Evolutionary conservation across 75 land plant genomes (phyloP).

Genomic region (Cupressus sempervirens): DNA sequence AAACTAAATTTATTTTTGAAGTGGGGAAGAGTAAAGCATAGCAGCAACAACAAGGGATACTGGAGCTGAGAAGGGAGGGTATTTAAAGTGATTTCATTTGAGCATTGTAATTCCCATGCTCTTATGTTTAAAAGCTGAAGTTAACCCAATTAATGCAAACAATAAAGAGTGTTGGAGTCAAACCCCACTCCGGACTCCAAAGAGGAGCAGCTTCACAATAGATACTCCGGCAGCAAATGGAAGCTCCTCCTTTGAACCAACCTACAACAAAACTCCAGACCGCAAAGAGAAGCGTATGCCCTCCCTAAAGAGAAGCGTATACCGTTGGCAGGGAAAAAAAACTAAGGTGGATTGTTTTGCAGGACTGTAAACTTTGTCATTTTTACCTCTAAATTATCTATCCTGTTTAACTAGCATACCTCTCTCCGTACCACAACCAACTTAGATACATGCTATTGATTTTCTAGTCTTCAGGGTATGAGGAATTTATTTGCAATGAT

Average conservation of each 20-base stretch:
- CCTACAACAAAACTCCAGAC: background rate
- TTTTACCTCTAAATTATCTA: background rate
- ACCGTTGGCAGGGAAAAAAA: background rate
- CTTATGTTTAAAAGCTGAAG: background rate
- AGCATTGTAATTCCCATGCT: background rate
- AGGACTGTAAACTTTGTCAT: background rate
- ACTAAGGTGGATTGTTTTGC: background rate
- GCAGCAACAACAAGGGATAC: too few species aligned
- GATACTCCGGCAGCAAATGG: background rate
- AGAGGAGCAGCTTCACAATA: background rate
- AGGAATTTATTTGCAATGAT: background rate
- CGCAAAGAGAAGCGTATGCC: background rate
- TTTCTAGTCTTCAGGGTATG: background rate
- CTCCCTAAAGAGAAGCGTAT: background rate
- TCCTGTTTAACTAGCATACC: background rate
- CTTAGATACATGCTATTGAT: background rate
- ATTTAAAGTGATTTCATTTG: background rate
- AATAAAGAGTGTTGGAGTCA: background rate
- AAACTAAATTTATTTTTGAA: too few species aligned
- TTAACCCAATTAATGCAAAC: background rate
- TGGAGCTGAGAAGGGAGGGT: background rate
- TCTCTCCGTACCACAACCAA: background rate
- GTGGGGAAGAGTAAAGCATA: too few species aligned
- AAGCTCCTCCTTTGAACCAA: background rate
- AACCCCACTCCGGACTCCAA: background rate